These are phyloP conservation scores for Suillus weaverae DNA, from an alignment of 768 basidiomycete species.

Conservation along the genomic window DNA sequence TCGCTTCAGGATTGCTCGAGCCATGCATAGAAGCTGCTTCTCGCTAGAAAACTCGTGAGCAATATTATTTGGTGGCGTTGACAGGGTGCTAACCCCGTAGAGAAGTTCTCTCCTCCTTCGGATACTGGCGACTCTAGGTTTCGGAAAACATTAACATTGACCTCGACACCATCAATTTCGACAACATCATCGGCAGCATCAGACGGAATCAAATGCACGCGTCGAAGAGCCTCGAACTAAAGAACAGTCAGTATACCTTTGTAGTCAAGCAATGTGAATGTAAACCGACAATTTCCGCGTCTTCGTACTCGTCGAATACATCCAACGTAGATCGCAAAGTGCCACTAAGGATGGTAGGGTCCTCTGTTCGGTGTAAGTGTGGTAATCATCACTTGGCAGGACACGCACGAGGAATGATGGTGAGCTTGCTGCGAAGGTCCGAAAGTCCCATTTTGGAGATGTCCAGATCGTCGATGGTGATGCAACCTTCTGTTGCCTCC, in stretches of 20 bases:
- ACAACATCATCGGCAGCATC: conserved; percentile 49
- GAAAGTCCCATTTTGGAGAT: conserved; percentile 79
- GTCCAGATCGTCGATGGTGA: conserved; percentile 76
- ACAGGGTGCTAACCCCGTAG: conserved; percentile 58
- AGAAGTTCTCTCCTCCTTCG: conserved; percentile 90
- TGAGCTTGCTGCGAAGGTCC: conserved; percentile 75
- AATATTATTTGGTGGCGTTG: conserved; percentile 14
- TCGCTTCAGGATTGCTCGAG: conserved; percentile 77
- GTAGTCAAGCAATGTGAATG: not conserved
- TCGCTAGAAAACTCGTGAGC: conserved; percentile 42
- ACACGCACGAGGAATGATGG: conserved; percentile 69
- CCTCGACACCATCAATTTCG: conserved; percentile 33
- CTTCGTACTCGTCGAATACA: conserved; percentile 84
- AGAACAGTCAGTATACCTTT: not conserved
- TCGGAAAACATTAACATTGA: conserved; percentile 77
- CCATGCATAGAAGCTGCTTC: conserved; percentile 89
- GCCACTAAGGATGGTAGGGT: conserved; percentile 85
- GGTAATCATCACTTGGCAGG: not conserved
- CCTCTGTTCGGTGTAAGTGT: conserved; percentile 50
- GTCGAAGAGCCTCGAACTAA: conserved; percentile 80
- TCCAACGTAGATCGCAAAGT: conserved; percentile 79
- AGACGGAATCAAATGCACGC: conserved; percentile 75
- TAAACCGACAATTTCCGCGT: conserved; percentile 69
- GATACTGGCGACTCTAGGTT: conserved; percentile 72
- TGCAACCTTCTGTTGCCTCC: conserved; percentile 77